phyloP scores from a whole-genome alignment of 23 red algal species.

The Gracilariopsis chorda region DNA sequence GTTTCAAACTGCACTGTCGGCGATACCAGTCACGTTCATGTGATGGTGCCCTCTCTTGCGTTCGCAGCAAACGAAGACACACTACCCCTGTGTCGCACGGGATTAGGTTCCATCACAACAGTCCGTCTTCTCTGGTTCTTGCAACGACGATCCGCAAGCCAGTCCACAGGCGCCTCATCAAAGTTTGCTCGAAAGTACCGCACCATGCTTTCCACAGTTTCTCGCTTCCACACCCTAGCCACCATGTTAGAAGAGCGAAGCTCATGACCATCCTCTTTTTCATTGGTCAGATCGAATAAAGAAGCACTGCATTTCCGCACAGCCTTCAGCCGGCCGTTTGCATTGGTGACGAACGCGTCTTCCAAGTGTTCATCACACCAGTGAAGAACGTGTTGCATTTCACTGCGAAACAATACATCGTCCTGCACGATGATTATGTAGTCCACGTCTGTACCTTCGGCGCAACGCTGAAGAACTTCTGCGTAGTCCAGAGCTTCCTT shows the following conservation, averaged over 20 bases:
- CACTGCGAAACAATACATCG: constrained; percentile 48
- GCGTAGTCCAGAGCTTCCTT: constrained; percentile 79
- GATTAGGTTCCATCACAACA: constrained; percentile 49
- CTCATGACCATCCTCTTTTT: constrained; percentile 19
- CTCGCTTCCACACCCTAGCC: constrained; percentile 48
- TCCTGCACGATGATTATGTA: constrained; percentile 62
- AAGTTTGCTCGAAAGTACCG: constrained; percentile 6
- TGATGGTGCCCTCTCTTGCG: constrained; percentile 15
- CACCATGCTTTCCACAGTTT: constrained; percentile 1
- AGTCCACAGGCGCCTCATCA: constrained; percentile 75
- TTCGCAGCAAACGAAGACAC: constrained; percentile 51
- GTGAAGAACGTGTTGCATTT: background rate
- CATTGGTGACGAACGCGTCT: background rate
- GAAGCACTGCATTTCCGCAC: constrained; percentile 30
- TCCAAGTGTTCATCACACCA: constrained; percentile 27
- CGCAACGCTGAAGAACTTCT: constrained; percentile 41
- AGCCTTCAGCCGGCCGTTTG: background rate
- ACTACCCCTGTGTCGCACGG: constrained; percentile 43
- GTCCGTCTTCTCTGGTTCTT: constrained; percentile 9
- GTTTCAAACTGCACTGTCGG: too few species aligned
- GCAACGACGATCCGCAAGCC: constrained; percentile 64
- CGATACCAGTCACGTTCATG: too few species aligned
- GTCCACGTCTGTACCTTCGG: background rate
- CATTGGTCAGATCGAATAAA: constrained; percentile 29
- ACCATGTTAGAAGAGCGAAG: constrained; percentile 57